Percentiles rank a stretch among this genome's conserved stretches.
These are phyloP conservation scores for Fraxinus velutina DNA, from an alignment of 305 asterid species.

Conservation along the genomic window DNA sequence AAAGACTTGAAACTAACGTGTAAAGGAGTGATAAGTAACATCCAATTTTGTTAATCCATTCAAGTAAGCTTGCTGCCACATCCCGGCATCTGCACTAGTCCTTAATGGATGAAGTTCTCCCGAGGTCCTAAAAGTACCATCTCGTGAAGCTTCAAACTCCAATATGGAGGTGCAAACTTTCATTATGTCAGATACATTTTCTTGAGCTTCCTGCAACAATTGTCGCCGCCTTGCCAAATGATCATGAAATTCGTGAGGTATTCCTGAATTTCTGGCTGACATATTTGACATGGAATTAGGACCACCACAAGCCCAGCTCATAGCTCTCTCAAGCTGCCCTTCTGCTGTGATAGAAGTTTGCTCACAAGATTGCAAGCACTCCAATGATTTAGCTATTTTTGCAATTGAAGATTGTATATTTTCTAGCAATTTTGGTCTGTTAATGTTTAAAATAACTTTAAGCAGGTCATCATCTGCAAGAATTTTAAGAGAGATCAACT, in stretches of 20 bases:
- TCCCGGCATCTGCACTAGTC: constrained; percentile 65
- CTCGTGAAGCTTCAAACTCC: constrained; percentile 96
- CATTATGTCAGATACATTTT: constrained; percentile 79
- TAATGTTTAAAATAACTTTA: constrained; percentile 63
- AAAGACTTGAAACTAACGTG: constrained; percentile 54
- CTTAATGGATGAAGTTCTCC: constrained; percentile 52
- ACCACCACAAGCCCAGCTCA: constrained; percentile 99
- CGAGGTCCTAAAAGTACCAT: constrained; percentile 61
- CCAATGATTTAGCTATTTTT: constrained; percentile 70
- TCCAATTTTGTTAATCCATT: constrained; percentile 73
- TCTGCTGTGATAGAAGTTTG: constrained; percentile 77
- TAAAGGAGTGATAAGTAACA: constrained; percentile 69
- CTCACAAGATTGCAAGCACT: constrained; percentile 79
- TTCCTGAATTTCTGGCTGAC: constrained; percentile 67
- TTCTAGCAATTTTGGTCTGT: constrained; percentile 74
- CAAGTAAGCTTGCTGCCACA: constrained; percentile 84
- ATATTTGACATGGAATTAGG: constrained; percentile 61
- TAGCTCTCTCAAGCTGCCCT: constrained; percentile 98
- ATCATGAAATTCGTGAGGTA: constrained; percentile 84
- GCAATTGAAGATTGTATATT: constrained; percentile 67
- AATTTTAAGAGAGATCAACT: constrained; percentile 59
- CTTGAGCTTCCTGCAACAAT: constrained; percentile 68
- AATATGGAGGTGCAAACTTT: constrained; percentile 76
- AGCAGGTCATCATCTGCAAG: constrained; percentile 52
- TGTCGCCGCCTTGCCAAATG: constrained; percentile 71